phyloP scores from a whole-genome alignment of 1,139 yeast genomes.

The Yamadazyma buinensis region DNA sequence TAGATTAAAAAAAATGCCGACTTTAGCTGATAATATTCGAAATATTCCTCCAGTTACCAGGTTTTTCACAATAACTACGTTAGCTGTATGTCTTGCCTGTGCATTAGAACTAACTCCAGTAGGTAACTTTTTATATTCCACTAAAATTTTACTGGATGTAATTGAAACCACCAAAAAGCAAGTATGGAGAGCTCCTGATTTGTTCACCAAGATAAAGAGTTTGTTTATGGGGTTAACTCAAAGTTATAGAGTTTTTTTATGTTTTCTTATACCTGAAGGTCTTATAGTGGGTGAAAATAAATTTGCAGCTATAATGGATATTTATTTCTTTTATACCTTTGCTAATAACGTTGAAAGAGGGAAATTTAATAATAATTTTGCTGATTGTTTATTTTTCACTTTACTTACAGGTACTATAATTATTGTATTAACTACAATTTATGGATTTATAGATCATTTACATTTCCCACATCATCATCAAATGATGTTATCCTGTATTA shows the following conservation, averaged over 20 bases:
- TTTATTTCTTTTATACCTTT: conserved; percentile 55
- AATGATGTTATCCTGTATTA: conserved; percentile 49
- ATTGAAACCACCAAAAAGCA: neutral
- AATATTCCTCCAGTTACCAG: conserved; percentile 47
- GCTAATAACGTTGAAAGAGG: conserved; percentile 54
- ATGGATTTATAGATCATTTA: conserved; percentile 20
- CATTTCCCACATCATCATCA: conserved; percentile 28
- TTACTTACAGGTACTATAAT: conserved; percentile 47
- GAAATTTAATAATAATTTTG: conserved; percentile 49
- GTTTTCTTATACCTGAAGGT: conserved; percentile 44
- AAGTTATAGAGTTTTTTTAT: conserved; percentile 45
- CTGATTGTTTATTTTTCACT: conserved; percentile 56
- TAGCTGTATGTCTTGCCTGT: conserved; percentile 22
- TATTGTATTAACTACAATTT: conserved; percentile 25
- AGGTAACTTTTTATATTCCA: neutral
- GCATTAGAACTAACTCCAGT: conserved; percentile 1
- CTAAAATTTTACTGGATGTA: neutral
- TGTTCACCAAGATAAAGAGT: conserved; percentile 1
- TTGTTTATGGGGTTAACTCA: conserved; percentile 17
- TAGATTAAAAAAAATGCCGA: too few species aligned
- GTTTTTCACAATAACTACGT: conserved; percentile 38
- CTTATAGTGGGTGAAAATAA: conserved; percentile 30
- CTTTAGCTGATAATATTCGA: conserved; percentile 26
- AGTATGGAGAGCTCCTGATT: neutral
- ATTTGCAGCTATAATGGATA: conserved; percentile 47